Evolutionary conservation across 2,329 filamentous ascomycete species (phyloP).

Genomic region (Aspergillus quadricinctus): DNA sequence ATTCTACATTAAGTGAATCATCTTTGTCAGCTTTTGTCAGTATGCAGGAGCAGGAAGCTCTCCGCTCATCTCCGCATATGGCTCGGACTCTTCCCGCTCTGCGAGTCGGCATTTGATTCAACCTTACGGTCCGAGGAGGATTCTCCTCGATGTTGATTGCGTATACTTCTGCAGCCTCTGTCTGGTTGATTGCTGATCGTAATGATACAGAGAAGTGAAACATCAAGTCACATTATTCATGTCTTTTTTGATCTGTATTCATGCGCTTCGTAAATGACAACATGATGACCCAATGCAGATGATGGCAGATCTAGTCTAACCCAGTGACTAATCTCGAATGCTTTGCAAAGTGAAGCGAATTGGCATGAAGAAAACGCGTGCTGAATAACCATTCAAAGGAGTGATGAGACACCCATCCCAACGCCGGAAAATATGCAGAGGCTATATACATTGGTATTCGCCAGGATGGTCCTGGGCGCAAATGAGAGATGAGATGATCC

Average conservation of each 20-base stretch:
- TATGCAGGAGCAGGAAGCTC: too few species aligned
- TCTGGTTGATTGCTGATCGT: neutral
- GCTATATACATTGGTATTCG: neutral
- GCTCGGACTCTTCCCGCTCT: neutral
- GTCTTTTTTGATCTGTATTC: neutral
- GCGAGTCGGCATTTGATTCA: neutral
- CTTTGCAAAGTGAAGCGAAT: neutral
- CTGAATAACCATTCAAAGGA: neutral
- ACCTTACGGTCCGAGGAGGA: neutral
- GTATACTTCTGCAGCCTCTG: too few species aligned
- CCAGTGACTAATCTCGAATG: neutral
- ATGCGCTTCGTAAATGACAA: neutral
- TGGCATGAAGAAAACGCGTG: neutral
- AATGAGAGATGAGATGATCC: neutral
- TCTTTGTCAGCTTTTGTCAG: too few species aligned
- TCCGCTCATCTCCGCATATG: too few species aligned
- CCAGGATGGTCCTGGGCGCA: too few species aligned
- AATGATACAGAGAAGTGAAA: neutral
- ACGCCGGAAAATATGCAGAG: constrained; percentile 7
- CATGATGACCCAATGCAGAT: neutral
- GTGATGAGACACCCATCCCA: constrained; percentile 3
- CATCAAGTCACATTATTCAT: neutral
- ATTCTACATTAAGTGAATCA: too few species aligned
- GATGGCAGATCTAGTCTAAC: neutral
- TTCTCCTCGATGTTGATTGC: neutral